phyloP scores from a whole-genome alignment of 2,329 filamentous ascomycete species.

The Reticulascus tulasneorum region DNA sequence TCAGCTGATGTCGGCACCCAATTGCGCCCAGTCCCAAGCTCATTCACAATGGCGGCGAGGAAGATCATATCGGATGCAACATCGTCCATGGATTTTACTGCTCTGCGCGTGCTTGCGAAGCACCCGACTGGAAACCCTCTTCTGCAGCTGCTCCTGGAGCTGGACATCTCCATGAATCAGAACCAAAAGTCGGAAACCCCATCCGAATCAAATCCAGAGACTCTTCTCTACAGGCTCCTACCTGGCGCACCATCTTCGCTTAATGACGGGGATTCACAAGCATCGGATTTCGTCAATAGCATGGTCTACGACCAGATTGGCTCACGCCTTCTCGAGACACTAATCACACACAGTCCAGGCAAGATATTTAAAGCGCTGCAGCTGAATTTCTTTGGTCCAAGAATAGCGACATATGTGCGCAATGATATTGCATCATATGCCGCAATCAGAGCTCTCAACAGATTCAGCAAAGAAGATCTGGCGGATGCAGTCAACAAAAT shows the following conservation, averaged over 20 bases:
- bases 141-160: constrained; percentile 81
- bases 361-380: constrained; percentile 90
- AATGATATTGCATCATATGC: constrained; percentile 91
- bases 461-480: constrained; percentile 83
- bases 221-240: constrained; percentile 72
- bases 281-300: constrained; percentile 73
- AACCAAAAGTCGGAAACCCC: constrained; percentile 64
- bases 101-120: constrained; percentile 77
- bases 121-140: constrained; percentile 91
- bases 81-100: constrained; percentile 69
- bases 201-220: constrained; percentile 33
- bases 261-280: constrained; percentile 67
- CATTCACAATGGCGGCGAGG: constrained; percentile 71
- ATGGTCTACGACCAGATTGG: constrained; percentile 89
- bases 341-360: constrained; percentile 75
- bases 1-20: constrained; percentile 30
- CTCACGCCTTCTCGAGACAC: constrained; percentile 82
- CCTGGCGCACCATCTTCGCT: constrained; percentile 71
- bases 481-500: constrained; percentile 68
- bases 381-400: constrained; percentile 71
- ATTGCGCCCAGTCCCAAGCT: constrained; percentile 65
- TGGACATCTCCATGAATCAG: constrained; percentile 74
- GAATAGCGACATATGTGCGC: constrained; percentile 74
- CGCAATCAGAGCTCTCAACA: constrained; percentile 75
- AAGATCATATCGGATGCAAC: constrained; percentile 80